These are phyloP conservation scores for Drosera spatulata DNA, from an alignment of 179 eudicot genomes.

Conservation along the genomic window DNA sequence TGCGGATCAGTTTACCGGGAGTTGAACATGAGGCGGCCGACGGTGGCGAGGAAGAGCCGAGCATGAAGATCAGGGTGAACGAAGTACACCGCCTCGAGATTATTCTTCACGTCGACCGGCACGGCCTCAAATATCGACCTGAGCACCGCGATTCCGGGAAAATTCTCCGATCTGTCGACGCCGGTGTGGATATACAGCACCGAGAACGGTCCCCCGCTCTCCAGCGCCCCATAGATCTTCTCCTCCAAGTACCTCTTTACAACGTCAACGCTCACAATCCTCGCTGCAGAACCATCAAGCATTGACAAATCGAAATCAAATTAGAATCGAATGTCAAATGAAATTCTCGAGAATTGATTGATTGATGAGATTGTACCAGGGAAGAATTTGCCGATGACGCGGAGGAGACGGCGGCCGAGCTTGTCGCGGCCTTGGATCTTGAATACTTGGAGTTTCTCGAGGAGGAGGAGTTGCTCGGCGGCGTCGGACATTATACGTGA, in stretches of 20 bases:
- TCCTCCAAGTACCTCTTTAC: constrained; percentile 47
- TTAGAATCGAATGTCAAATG: no score
- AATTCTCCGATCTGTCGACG: constrained; percentile 34
- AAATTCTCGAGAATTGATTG: no score
- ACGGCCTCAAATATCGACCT: constrained; percentile 39
- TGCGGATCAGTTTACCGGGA: constrained; percentile 20
- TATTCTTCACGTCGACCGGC: constrained; percentile 30
- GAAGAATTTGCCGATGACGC: no score
- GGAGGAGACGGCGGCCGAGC: no score
- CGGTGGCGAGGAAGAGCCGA: constrained; percentile 58
- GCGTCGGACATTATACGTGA: no score
- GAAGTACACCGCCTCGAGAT: constrained; percentile 47
- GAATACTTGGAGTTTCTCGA: no score
- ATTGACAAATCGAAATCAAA: no score
- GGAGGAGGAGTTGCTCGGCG: no score
- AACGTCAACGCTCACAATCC: constrained; percentile 33
- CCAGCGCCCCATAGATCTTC: constrained; percentile 35
- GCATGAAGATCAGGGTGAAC: constrained; percentile 55
- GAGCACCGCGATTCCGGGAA: constrained; percentile 48
- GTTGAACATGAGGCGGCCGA: constrained; percentile 54
- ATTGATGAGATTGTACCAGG: no score
- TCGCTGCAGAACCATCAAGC: constrained; percentile 13
- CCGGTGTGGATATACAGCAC: constrained; percentile 49
- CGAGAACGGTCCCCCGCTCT: constrained; percentile 21
- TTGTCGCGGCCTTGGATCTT: no score